Percentiles rank a stretch among this genome's conserved stretches.
Evolutionary conservation across 805 yeast genomes (phyloP).

Genomic region (Candida orba): DNA sequence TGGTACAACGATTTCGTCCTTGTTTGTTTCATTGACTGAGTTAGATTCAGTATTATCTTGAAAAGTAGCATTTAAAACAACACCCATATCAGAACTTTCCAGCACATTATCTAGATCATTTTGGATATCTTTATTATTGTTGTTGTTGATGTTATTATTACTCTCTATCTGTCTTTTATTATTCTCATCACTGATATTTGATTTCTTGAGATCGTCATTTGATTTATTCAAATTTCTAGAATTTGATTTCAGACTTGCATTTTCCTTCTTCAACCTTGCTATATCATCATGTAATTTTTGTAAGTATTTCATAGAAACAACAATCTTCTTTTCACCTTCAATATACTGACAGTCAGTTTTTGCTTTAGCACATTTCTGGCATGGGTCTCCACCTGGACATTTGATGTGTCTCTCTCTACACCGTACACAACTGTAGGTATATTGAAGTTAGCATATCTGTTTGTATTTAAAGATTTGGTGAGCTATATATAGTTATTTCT

Average conservation of each 20-base stretch:
- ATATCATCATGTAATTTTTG: slow-evolving; percentile 63
- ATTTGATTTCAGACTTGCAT: slow-evolving; percentile 44
- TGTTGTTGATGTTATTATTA: too few relatives aligned
- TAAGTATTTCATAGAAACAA: slow-evolving; percentile 64
- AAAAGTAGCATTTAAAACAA: slow-evolving; percentile 22
- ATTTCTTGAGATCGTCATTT: too few relatives aligned
- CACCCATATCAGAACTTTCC: slow-evolving; percentile 18
- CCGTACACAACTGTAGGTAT: slow-evolving; percentile 38
- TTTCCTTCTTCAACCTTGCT: slow-evolving; percentile 57
- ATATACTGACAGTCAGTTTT: slow-evolving; percentile 59
- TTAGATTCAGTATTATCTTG: slow-evolving; percentile 21
- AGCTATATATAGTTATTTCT: too few relatives aligned
- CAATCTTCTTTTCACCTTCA: slow-evolving; percentile 66
- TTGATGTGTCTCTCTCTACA: slow-evolving; percentile 68
- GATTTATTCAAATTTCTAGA: too few relatives aligned
- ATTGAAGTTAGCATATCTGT: neutral
- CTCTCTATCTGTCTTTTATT: too few relatives aligned
- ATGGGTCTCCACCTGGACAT: slow-evolving; percentile 75
- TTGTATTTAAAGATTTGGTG: neutral
- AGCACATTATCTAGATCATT: slow-evolving; percentile 12
- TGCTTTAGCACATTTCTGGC: slow-evolving; percentile 52
- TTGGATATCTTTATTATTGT: too few relatives aligned
- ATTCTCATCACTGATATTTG: too few relatives aligned
- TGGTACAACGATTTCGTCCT: slow-evolving; percentile 57
- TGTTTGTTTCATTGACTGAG: slow-evolving; percentile 7